Evolutionary conservation across 129 eudicot species (phyloP), one percentile per base, ranked within the genome.

Genomic region (Saussurea involucrata): DNA sequence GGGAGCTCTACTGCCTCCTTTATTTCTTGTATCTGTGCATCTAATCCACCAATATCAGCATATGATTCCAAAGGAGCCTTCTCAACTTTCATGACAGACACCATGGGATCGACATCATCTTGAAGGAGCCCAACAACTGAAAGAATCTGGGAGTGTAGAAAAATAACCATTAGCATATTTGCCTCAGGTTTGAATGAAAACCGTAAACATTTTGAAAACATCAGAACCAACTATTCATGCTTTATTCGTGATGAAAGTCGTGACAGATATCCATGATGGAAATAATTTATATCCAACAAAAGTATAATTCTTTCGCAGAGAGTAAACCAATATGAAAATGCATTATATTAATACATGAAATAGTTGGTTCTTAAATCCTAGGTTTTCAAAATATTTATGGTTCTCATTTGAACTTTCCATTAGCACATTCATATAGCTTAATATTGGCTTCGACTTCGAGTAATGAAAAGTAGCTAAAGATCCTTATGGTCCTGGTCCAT

Each of bases 1-100:
- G 98, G 98, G 33, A 94, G 98, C 80, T 94, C 98, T 65, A 94
- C 98, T 57, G 98, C 98, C 83, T 94, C 98, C 77, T 94, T 94
- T 36, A 94, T 94, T 79, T 94, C 98, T 87, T 94, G 97, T 68
- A 94, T 94, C 77, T 94, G 98, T 46, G 98, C 96, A 86, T 94
- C 98, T 33, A 94, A 83, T 27, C 98, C 98, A 76, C 98, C 98
- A 36, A 94, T 94, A 81, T 94, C 98, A 67, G 98, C 98, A 78
- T 94, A 94, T 2, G 98, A 94, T 78, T 94, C 98, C 83, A 94
- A 71, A 13, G 98, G 98, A 80, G 98, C 98, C 79, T 94, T 94
- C 83, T 94, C 98, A 75, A 94, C 98, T 78, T 94, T 94, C 98
- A 94, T 94, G 8, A 94, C 98, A 24, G 98, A 94, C 36, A 94